Base-by-base conservation (phyloP, 192 early-diverging fungal genomes). In the Backusella liffmaniae region DNA sequence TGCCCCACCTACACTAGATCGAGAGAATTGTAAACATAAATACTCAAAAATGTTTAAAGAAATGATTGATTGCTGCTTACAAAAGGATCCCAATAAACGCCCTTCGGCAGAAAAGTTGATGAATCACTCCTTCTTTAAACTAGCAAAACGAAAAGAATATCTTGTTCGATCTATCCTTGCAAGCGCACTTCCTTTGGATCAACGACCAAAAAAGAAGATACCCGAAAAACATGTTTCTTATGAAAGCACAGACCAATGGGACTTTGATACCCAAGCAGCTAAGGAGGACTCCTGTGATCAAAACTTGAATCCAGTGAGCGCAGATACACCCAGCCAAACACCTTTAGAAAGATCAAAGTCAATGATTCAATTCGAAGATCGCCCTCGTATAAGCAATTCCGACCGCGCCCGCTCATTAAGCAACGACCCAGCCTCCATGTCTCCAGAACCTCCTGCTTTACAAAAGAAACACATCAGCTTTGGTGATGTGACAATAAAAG, bases 1-100 rank as follows among this genome's bases (percentile, higher is more conserved):
- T 59, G 92, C 92, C 49, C 95, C 95, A 18, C 95, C 95, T 2
- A 96, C 94, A 7, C 78, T 96, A 71, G 92, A 94, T 62, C 86
- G 93, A 62, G 94, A 94, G 7, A 78, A 84, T 18, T 91, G 92
- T 0, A 86, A 87, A 72, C 86, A 94, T 81, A 92, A 91, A 71
- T 96, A 93, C 77, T 85, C 90, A 8, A 94, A 91, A 70, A 66
- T 84, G 15, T 92, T 95, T 66, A 96, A 95, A 79, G 95, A 96
- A 36, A 91, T 96, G 91, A 93, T 96, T 69, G 95, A 96, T 81
- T 35, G 67, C 29, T 95, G 95, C 84, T 80, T 96, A 46, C 83
- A 92, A 41, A 95, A 95, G 67, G 92, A 95, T 67, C 93, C 95
- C 5, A 76, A 79, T 9, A 92, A 91, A 76, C 80, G 94, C 80